phyloP scores from a whole-genome alignment of 2,329 filamentous ascomycete genomes.

The Neophaeococcomyces mojaviensis region DNA sequence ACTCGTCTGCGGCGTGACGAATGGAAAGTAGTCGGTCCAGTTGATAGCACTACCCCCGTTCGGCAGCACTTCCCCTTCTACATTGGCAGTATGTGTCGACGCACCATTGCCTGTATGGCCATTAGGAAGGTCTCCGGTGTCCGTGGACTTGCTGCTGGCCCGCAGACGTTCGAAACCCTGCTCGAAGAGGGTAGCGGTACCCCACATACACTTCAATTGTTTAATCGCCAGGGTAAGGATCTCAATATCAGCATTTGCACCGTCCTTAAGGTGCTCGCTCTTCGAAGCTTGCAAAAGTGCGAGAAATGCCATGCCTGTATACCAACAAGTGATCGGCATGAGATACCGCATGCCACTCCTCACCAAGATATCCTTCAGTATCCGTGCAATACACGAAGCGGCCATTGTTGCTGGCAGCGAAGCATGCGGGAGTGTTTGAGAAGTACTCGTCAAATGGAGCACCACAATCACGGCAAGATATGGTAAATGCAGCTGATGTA shows the following conservation, averaged over 20 bases:
- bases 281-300: conserved; percentile 33
- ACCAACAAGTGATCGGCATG: conserved; percentile 39
- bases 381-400: conserved; percentile 34
- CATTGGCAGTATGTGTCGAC: too few species aligned
- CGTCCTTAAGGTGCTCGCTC: conserved; percentile 22
- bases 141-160: background rate
- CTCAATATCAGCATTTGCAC: conserved; percentile 29
- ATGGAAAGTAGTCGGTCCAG: conserved; percentile 31
- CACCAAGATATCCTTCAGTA: conserved; percentile 33
- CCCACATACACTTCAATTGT: conserved; percentile 32
- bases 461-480: conserved; percentile 38
- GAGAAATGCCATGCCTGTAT: conserved; percentile 36
- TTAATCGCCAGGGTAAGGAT: conserved; percentile 28
- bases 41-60: conserved; percentile 22
- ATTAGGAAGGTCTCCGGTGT: background rate
- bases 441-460: conserved; percentile 31
- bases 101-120: background rate
- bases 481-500: conserved; percentile 37
- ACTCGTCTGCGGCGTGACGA: conserved; percentile 28
- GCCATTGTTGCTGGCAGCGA: conserved; percentile 34
- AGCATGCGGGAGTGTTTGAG: conserved; percentile 32
- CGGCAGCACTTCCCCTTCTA: too few species aligned
- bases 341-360: conserved; percentile 34
- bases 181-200: conserved; percentile 31
- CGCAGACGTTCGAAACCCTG: conserved; percentile 28